Conservation (phyloP, 345 rosid genomes). For the Moringa oleifera region DNA sequence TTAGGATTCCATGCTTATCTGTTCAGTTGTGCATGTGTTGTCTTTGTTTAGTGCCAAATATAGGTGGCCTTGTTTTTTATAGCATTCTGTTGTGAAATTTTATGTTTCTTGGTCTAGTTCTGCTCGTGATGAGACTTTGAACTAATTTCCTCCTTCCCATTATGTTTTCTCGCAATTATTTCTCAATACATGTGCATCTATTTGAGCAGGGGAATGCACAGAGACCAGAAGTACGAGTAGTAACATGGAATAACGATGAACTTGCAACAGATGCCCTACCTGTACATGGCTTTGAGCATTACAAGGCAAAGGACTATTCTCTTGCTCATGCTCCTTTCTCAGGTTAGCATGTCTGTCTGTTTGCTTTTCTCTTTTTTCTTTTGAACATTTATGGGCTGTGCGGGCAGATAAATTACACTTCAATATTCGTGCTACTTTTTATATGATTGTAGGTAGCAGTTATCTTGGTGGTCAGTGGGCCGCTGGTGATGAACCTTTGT, state of each 20-base stretch:
- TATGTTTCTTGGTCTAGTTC: conserved; percentile 2
- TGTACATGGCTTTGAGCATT: conserved; percentile 95
- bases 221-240: conserved; percentile 92
- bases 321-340: conserved; percentile 98
- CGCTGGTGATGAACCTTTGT: conserved; percentile 95
- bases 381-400: conserved; percentile 11
- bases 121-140: background rate
- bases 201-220: conserved; percentile 85
- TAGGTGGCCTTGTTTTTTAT: background rate
- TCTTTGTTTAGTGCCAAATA: background rate
- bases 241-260: conserved; percentile 95
- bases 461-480: conserved; percentile 99
- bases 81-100: background rate
- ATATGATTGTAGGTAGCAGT: conserved; percentile 73
- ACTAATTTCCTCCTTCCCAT: background rate
- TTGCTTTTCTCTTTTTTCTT: conserved; percentile 1
- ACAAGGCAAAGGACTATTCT: conserved; percentile 93
- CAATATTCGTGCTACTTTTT: conserved; percentile 16
- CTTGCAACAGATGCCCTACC: conserved; percentile 97
- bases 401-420: conserved; percentile 16
- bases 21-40: background rate
- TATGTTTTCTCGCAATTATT: background rate
- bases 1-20: background rate
- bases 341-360: conserved; percentile 52
- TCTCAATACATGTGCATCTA: conserved; percentile 14